These are phyloP conservation scores for Pleurotus tuber-regium DNA, from an alignment of 768 basidiomycete species.

Conservation along the genomic window DNA sequence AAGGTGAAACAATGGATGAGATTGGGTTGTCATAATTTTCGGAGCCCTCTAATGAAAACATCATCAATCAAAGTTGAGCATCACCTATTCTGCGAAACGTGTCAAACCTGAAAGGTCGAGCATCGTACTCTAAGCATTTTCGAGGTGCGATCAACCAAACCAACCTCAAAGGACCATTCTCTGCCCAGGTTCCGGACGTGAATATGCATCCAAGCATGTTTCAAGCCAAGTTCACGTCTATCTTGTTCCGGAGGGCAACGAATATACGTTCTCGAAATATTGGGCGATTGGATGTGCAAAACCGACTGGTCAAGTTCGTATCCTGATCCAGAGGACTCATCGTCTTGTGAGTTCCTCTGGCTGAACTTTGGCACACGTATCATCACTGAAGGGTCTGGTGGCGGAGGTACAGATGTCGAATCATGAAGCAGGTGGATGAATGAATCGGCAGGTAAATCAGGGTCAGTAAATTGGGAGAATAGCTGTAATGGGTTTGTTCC, in stretches of 20 bases:
- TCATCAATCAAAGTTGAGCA: neutral
- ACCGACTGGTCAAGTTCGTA: constrained; percentile 59
- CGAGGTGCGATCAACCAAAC: constrained; percentile 62
- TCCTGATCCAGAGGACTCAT: constrained; percentile 20
- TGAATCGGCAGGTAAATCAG: constrained; percentile 55
- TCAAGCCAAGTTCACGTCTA: constrained; percentile 47
- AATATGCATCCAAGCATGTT: constrained; percentile 72
- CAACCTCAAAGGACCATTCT: constrained; percentile 76
- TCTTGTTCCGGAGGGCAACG: constrained; percentile 47
- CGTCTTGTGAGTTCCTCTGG: constrained; percentile 21
- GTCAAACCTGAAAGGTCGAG: constrained; percentile 78
- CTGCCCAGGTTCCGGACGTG: constrained; percentile 68
- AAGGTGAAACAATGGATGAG: constrained; percentile 61
- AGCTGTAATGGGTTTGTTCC: constrained; percentile 58
- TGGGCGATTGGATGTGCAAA: constrained; percentile 79
- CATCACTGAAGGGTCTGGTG: constrained; percentile 42
- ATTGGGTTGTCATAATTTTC: constrained; percentile 37
- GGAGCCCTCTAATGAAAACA: constrained; percentile 47
- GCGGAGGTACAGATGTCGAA: constrained; percentile 46
- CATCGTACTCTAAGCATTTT: constrained; percentile 60
- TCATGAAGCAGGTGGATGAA: constrained; percentile 66
- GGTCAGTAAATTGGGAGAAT: constrained; percentile 49
- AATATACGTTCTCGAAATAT: constrained; percentile 63
- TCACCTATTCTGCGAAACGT: neutral
- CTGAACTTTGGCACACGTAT: constrained; percentile 35